Conservation (phyloP, 2,329 filamentous ascomycete genomes). For the Tolypocladium inflatum region DNA sequence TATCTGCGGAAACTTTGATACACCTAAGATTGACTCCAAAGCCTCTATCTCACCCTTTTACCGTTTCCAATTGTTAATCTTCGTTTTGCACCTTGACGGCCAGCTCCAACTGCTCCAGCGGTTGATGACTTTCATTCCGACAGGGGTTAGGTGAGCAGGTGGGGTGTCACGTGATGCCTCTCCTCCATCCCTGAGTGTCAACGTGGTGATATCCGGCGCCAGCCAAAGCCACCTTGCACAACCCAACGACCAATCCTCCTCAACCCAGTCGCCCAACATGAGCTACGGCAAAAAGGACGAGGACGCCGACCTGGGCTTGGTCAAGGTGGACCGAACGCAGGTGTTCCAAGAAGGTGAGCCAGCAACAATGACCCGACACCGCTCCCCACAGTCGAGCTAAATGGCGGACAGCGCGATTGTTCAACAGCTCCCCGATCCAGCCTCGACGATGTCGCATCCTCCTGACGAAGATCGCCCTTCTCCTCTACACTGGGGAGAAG, state of each 20-base stretch:
- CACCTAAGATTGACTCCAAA: not conserved
- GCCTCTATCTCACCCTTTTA: too few relatives aligned
- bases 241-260: conserved; percentile 19
- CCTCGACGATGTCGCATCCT: conserved; percentile 96
- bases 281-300: conserved; percentile 99
- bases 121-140: not conserved
- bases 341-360: conserved; percentile 94
- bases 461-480: conserved; percentile 91
- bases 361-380: conserved; percentile 3
- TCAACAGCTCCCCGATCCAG: conserved; percentile 95
- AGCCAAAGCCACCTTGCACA: conserved; percentile 22
- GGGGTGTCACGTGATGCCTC: conserved; percentile 23
- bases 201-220: conserved; percentile 26
- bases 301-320: conserved; percentile 85
- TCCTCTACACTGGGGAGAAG: conserved; percentile 92
- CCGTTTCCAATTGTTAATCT: not conserved
- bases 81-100: not conserved
- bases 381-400: conserved; percentile 23
- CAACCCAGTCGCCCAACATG: conserved; percentile 52
- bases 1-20: too few relatives aligned
- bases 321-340: conserved; percentile 95
- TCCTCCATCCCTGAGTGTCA: conserved; percentile 24
- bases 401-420: conserved; percentile 67
- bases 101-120: not conserved
- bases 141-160: conserved; percentile 3